Evolutionary conservation across 2,329 filamentous ascomycete genomes (phyloP).

Genomic region (Escovopsis weberi): DNA sequence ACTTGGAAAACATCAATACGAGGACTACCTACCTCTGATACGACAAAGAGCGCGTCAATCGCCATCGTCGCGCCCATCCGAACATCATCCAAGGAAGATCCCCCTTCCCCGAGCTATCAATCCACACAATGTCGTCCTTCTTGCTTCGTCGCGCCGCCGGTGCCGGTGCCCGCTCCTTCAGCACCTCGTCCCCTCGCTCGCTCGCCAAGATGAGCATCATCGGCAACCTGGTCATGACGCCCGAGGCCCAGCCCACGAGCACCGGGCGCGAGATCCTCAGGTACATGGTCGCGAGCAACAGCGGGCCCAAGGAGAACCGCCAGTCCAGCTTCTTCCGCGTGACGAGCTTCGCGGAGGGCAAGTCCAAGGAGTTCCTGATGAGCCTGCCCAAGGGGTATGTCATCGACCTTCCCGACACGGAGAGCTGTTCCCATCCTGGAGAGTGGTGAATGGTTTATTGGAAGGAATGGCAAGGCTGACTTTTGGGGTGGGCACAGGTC

Average conservation of each 20-base stretch:
- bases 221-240: slow-evolving; percentile 67
- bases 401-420: not conserved
- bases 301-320: slow-evolving; percentile 53
- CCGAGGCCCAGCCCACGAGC: slow-evolving; percentile 58
- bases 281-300: slow-evolving; percentile 60
- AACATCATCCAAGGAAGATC: slow-evolving; percentile 2
- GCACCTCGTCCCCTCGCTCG: slow-evolving; percentile 47
- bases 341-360: slow-evolving; percentile 57
- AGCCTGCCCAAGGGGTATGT: slow-evolving; percentile 74
- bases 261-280: slow-evolving; percentile 60
- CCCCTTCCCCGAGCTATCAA: not conserved
- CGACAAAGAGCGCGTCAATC: too few species aligned
- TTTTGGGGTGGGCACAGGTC: slow-evolving; percentile 35
- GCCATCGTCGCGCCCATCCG: slow-evolving; percentile 1
- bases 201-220: slow-evolving; percentile 75
- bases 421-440: too few species aligned
- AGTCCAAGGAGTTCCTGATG: slow-evolving; percentile 56
- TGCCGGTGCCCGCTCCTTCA: slow-evolving; percentile 53
- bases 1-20: not conserved
- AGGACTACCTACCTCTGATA: not conserved
- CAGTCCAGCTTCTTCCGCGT: slow-evolving; percentile 79
- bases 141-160: slow-evolving; percentile 38
- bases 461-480: not conserved
- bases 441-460: not conserved
- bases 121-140: slow-evolving; percentile 28